These are phyloP conservation scores for Trypanosoma avium DNA, from an alignment of 208 protist species.

Conservation along the genomic window DNA sequence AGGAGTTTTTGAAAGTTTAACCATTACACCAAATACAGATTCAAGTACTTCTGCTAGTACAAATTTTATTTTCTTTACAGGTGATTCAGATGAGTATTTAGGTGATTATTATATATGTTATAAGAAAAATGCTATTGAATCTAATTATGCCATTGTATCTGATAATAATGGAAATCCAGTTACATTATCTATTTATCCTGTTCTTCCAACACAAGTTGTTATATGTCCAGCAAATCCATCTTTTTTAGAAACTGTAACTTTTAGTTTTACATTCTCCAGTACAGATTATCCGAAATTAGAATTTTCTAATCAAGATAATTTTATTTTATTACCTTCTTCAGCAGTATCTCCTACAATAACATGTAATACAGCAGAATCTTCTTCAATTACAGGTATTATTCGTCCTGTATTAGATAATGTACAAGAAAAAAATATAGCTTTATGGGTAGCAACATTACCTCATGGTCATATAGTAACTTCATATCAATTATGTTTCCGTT, in stretches of 20 bases:
- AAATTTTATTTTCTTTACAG: constrained; percentile 50
- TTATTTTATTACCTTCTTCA: constrained; percentile 65
- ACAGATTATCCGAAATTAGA: constrained; percentile 46
- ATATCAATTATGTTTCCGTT: constrained; percentile 73
- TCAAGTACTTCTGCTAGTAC: constrained; percentile 30
- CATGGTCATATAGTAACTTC: constrained; percentile 18
- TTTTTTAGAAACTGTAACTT: constrained; percentile 64
- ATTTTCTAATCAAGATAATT: constrained; percentile 56
- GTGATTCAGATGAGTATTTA: constrained; percentile 39
- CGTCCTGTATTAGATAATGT: constrained; percentile 4
- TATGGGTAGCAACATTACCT: constrained; percentile 64
- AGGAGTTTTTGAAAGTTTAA: constrained; percentile 58
- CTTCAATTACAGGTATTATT: neutral
- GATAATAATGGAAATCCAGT: constrained; percentile 28
- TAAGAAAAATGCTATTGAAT: constrained; percentile 12
- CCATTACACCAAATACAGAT: constrained; percentile 40
- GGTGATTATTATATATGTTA: constrained; percentile 90
- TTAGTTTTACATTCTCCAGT: constrained; percentile 51
- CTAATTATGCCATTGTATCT: constrained; percentile 56
- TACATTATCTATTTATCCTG: constrained; percentile 80
- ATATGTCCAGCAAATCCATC: constrained; percentile 35
- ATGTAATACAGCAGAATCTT: neutral
- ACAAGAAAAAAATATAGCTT: neutral
- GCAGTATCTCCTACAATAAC: too few species aligned
- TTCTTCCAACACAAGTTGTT: constrained; percentile 16